Evolutionary conservation across 179 eudicot species (phyloP).

Genomic region (Heliamphora pulchella): DNA sequence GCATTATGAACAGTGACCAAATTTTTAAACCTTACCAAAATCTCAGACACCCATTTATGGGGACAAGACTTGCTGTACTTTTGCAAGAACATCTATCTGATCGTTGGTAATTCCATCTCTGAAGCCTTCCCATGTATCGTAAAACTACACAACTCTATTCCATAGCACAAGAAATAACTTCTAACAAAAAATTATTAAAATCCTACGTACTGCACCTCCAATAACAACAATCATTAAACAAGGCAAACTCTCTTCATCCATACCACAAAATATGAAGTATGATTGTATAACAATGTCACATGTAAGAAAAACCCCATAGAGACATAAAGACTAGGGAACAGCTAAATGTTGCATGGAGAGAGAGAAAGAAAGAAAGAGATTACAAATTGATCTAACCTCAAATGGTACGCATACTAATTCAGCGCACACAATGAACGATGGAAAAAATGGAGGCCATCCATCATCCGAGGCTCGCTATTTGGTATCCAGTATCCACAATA

Average conservation of each 20-base stretch:
- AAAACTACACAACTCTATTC: background rate
- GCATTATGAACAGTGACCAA: too few species aligned
- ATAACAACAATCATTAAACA: background rate
- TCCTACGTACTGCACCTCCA: too few species aligned
- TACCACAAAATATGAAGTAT: background rate
- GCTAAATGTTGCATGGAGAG: background rate
- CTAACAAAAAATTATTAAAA: background rate
- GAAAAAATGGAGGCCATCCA: constrained; percentile 2
- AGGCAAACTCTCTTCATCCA: background rate
- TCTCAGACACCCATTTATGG: background rate
- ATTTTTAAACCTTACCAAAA: background rate
- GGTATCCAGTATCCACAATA: constrained; percentile 2
- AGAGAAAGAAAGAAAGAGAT: too few species aligned
- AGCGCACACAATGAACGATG: background rate
- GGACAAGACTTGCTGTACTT: background rate
- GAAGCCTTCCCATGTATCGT: background rate
- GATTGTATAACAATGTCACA: background rate
- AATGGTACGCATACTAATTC: background rate
- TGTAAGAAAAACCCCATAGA: background rate
- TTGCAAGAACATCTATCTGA: background rate
- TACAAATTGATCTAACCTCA: background rate
- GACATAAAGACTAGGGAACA: background rate
- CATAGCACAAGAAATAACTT: background rate
- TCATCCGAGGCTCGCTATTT: background rate
- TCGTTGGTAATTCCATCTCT: background rate